Evolutionary conservation across 371 early-diverging fungal species (phyloP).

Genomic region (Lichtheimia hyalospora): DNA sequence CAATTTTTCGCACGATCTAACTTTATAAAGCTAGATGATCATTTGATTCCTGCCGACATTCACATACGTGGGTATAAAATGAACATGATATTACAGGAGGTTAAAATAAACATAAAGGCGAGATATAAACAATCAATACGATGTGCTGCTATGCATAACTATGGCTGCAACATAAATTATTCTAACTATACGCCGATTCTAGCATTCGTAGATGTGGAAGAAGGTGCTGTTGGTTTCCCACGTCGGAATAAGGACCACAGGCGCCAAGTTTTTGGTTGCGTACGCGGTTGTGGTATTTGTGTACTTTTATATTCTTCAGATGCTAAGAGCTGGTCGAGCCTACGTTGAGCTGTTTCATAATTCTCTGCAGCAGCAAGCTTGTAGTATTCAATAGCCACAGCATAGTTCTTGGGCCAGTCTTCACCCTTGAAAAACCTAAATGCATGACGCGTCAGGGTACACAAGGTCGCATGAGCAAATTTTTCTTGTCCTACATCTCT

Average conservation of each 20-base stretch:
- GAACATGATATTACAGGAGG: too few relatives aligned
- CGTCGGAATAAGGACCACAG: slow-evolving; percentile 21
- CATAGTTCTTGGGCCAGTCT: slow-evolving; percentile 41
- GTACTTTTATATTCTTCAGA: slow-evolving; percentile 13
- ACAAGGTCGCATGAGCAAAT: too few relatives aligned
- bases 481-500: slow-evolving; percentile 34
- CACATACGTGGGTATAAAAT: too few relatives aligned
- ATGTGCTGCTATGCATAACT: too few relatives aligned
- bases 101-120: too few relatives aligned
- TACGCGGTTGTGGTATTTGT: neutral
- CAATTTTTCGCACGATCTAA: too few relatives aligned
- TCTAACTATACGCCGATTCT: too few relatives aligned
- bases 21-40: too few relatives aligned
- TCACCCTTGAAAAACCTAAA: slow-evolving; percentile 47
- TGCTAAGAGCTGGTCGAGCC: slow-evolving; percentile 16
- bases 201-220: neutral
- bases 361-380: slow-evolving; percentile 43
- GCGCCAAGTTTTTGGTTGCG: slow-evolving; percentile 15
- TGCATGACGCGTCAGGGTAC: too few relatives aligned
- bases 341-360: slow-evolving; percentile 33
- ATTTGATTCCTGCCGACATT: too few relatives aligned
- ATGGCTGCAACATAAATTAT: too few relatives aligned
- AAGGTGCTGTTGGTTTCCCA: slow-evolving; percentile 6
- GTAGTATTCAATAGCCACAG: slow-evolving; percentile 44
- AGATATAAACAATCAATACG: too few relatives aligned